Evolutionary conservation across 371 early-diverging fungal species (phyloP).

Genomic region (Smittium mucronatum): DNA sequence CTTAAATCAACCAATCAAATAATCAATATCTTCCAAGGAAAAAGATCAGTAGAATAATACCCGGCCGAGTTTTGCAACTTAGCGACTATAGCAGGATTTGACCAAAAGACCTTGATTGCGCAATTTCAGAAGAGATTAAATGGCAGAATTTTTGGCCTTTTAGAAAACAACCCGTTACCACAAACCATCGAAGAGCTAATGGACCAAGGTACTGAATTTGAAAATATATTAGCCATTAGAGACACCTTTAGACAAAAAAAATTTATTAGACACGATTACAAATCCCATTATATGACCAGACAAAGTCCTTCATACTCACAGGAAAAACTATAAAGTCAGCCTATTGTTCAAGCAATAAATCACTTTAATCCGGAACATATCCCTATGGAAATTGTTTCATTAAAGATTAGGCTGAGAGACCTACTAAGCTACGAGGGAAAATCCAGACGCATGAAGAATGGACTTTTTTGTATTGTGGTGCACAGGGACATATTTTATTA

Average conservation of each 20-base stretch:
- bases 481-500: not conserved
- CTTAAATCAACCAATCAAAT: not conserved
- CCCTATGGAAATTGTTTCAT: not conserved
- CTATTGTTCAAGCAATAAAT: not conserved
- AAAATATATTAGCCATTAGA: not conserved
- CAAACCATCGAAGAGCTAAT: not conserved
- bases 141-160: not conserved
- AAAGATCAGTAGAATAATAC: not conserved
- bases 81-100: not conserved
- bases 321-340: not conserved
- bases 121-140: not conserved
- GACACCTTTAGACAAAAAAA: not conserved
- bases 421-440: not conserved
- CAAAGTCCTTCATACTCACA: not conserved
- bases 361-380: too few relatives aligned
- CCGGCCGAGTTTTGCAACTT: not conserved
- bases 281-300: not conserved
- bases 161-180: not conserved
- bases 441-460: not conserved
- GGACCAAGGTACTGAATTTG: not conserved
- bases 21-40: not conserved
- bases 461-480: not conserved
- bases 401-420: not conserved
- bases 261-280: not conserved
- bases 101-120: not conserved